phyloP scores from a whole-genome alignment of 1,284 basidiomycete genomes.

The Apiotrichum laibachii region DNA sequence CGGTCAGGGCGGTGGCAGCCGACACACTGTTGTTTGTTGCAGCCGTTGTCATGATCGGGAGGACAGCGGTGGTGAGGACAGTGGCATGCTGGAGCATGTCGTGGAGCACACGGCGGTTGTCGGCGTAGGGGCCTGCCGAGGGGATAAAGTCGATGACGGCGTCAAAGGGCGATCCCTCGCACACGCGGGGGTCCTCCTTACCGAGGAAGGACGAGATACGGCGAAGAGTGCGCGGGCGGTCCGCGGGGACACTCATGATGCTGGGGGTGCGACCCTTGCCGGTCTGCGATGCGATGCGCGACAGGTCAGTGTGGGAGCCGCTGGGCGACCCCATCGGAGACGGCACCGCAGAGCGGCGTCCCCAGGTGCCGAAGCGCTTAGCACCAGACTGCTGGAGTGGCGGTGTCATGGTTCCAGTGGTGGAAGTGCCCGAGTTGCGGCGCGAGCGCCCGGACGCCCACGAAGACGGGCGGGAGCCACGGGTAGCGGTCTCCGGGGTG shows the following conservation, averaged over 20 bases:
- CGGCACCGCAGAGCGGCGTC: constrained; percentile 1
- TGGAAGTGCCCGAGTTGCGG: constrained; percentile 15
- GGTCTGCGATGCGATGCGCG: constrained; percentile 1
- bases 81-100: constrained; percentile 41
- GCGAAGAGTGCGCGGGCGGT: constrained; percentile 3
- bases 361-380: constrained; percentile 3
- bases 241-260: constrained; percentile 2
- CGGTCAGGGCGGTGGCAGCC: background rate
- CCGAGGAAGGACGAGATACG: constrained; percentile 16
- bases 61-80: constrained; percentile 35
- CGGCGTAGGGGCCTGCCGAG: constrained; percentile 9
- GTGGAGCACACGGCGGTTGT: constrained; percentile 28
- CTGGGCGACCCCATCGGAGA: constrained; percentile 9
- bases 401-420: constrained; percentile 10
- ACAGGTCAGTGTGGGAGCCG: constrained; percentile 10
- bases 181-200: background rate
- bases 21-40: constrained; percentile 10
- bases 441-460: constrained; percentile 10
- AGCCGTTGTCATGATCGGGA: constrained; percentile 26
- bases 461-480: background rate
- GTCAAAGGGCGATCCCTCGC: constrained; percentile 30
- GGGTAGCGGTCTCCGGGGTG: background rate
- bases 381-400: background rate
- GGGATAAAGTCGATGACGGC: constrained; percentile 44
- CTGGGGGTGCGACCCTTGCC: background rate